Evolutionary conservation across 495 filamentous ascomycete genomes (phyloP).

Genomic region (Parathielavia hyrcaniae): DNA sequence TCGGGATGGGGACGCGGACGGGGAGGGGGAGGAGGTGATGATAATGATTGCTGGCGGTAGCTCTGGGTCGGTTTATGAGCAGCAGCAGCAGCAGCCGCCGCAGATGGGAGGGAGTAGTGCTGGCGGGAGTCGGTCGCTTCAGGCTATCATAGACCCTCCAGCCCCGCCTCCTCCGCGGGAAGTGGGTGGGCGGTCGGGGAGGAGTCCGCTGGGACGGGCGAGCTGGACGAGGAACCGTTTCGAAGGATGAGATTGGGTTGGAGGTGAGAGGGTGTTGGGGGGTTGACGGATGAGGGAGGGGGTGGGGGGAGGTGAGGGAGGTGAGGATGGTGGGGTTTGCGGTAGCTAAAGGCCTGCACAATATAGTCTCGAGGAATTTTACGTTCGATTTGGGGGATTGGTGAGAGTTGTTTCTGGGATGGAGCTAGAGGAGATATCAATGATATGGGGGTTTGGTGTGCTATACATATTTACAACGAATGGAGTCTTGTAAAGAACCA

Average conservation of each 20-base stretch:
- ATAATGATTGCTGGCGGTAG: too few species aligned
- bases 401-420: background rate
- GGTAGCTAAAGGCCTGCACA: too few species aligned
- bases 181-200: constrained; percentile 20
- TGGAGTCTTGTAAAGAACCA: too few species aligned
- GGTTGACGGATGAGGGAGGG: background rate
- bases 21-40: background rate
- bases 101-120: background rate
- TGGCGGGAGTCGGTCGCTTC: constrained; percentile 10
- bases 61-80: background rate
- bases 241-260: constrained; percentile 28
- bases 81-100: background rate
- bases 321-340: background rate
- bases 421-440: too few species aligned
- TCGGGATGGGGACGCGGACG: constrained; percentile 22
- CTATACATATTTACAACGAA: too few species aligned
- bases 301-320: background rate
- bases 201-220: constrained; percentile 34
- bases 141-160: constrained; percentile 14
- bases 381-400: background rate
- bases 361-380: too few species aligned
- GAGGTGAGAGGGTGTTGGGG: constrained; percentile 21
- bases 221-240: constrained; percentile 28
- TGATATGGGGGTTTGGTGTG: too few species aligned
- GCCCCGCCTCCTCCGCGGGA: constrained; percentile 19